Conservation (phyloP, 176 grass and related monocot species). For the Musa acuminata region DNA sequence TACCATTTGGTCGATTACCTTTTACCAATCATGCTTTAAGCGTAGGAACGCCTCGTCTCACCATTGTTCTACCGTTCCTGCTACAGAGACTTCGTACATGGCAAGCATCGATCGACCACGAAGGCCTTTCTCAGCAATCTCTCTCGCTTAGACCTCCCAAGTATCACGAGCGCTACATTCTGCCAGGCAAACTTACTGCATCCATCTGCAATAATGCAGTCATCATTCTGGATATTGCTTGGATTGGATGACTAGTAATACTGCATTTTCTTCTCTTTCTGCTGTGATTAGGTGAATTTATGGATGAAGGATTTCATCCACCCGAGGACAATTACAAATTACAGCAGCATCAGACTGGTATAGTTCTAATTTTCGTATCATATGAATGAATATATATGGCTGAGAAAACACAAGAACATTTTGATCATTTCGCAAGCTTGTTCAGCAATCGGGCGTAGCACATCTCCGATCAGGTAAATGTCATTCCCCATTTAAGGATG, state of each 20-base stretch:
- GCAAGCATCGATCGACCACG: constrained; percentile 56
- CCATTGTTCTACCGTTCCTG: constrained; percentile 21
- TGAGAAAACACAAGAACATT: not conserved
- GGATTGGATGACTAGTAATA: too few species aligned
- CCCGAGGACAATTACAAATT: not conserved
- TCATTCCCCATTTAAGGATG: not conserved
- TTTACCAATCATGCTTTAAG: not conserved
- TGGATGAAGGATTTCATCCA: not conserved
- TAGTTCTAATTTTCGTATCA: not conserved
- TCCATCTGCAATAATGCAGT: too few species aligned
- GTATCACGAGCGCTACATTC: constrained; percentile 70
- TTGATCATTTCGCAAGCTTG: not conserved
- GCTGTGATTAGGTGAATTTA: not conserved
- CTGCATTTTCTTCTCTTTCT: not conserved
- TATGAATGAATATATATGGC: not conserved
- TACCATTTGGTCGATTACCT: constrained; percentile 19
- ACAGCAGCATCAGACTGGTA: not conserved
- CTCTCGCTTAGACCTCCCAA: constrained; percentile 58
- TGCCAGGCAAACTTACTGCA: constrained; percentile 44
- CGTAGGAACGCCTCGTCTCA: not conserved
- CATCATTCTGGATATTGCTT: not conserved
- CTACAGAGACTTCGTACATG: constrained; percentile 64
- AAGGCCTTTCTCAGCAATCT: constrained; percentile 83
- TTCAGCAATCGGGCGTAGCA: not conserved
- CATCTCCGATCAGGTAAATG: not conserved